Evolutionary conservation across 2,329 filamentous ascomycete species (phyloP).

Genomic region (Drechslerella coelobrocha): DNA sequence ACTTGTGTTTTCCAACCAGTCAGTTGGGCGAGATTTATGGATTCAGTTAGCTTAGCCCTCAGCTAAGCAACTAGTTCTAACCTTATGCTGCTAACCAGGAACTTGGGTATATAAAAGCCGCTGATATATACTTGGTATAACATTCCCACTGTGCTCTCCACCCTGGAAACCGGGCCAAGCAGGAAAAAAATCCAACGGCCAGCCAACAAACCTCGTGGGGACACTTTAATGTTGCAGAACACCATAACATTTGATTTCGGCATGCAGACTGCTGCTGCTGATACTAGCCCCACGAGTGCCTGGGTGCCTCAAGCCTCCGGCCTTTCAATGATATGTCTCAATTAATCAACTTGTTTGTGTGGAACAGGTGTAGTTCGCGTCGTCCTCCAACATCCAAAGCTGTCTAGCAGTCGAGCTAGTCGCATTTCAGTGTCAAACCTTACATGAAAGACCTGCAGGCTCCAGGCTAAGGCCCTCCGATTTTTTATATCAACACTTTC

Average conservation of each 20-base stretch:
- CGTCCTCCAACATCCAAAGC: conserved; percentile 46
- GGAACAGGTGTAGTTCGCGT: conserved; percentile 42
- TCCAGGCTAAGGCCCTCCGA: conserved; percentile 35
- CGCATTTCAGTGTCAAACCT: conserved; percentile 45
- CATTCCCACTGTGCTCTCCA: background rate
- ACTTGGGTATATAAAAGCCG: conserved; percentile 7
- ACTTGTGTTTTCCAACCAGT: background rate
- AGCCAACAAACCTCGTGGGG: conserved; percentile 1
- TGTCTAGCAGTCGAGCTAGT: conserved; percentile 45
- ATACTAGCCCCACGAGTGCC: conserved; percentile 6
- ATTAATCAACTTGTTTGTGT: conserved; percentile 27
- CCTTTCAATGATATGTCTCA: conserved; percentile 29
- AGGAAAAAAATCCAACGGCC: background rate
- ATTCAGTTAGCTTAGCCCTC: background rate
- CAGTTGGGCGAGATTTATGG: background rate
- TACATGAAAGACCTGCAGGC: conserved; percentile 34
- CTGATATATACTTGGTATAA: background rate
- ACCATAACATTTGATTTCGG: conserved; percentile 25
- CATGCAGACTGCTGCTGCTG: background rate
- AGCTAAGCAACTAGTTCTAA: background rate
- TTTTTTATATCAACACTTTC: conserved; percentile 46
- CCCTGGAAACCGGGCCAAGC: background rate
- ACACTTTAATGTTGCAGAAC: conserved; percentile 24
- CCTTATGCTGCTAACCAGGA: background rate
- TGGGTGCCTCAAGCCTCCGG: background rate